Base-by-base conservation (phyloP, 495 filamentous ascomycete species). In the Penicillium verhagenii region DNA sequence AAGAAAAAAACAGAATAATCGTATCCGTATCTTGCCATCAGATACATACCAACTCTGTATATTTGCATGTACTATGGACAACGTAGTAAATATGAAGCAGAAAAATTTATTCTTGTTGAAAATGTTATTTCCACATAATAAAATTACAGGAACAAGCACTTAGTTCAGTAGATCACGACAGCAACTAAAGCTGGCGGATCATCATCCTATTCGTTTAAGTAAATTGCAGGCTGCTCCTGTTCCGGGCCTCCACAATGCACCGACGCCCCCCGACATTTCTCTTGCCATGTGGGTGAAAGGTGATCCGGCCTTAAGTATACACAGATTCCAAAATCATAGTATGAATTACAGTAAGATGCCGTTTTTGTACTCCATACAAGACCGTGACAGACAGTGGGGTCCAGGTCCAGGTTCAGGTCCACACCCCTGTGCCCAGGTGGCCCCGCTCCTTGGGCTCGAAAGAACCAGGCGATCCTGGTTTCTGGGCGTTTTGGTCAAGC, bases 261-360 rank as follows among this genome's bases (percentile, higher is more conserved):
- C 44, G 56, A 54, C n/a, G n/a, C 56, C 51, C 39, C 54, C 51
- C 44, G 50, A 50, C 48, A 28, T 53, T 57, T 55, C 33, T 42
- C 26, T 53, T 47, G 49, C 54, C 54, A 61, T 63, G 47, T 59
- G 59, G 62, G 46, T 61, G 59, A 59, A 57, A 57, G 39, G 39
- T 57, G 54, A 57, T 0, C 56, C 62, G 51, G 44, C 16, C 33
- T 50, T 35, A 46, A 47, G n/a, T n/a, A n/a, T n/a, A n/a, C n/a
- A n/a, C n/a, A n/a, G n/a, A n/a, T n/a, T n/a, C n/a, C n/a, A n/a
- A n/a, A n/a, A n/a, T n/a, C n/a, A n/a, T n/a, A n/a, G n/a, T n/a
- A n/a, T n/a, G n/a, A n/a, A n/a, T n/a, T n/a, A n/a, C n/a, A n/a
- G n/a, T n/a, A n/a, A n/a, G n/a, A n/a, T n/a, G n/a, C n/a, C n/a